Evolutionary conservation across 108 stramenopile species (phyloP), one percentile per base, ranked within the genome.

Genomic region (Cyclotella choctawhatcheeana): DNA sequence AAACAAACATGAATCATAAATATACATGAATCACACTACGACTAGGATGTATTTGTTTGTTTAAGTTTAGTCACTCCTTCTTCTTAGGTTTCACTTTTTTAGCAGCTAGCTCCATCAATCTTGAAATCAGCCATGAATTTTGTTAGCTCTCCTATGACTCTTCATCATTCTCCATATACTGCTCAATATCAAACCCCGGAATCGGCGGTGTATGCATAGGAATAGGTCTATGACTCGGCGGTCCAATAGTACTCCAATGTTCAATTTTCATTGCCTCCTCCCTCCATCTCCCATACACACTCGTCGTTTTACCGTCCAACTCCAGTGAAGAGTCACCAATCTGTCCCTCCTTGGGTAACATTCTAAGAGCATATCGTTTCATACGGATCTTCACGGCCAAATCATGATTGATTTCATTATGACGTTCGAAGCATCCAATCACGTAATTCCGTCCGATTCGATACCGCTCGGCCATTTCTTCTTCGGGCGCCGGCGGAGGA

Each of bases 331-430:
- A 34, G 47, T 76, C 74, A 32, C 74, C 74, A 14, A 76, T 26
- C 24, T 76, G 43, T 0, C 68, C 75, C 58, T 76, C 52, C 62
- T 62, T 69, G 16, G 94, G 94, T 43, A 95, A 55, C 90, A 95
- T 91, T 30, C 76, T 61, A 22, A 92, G 64, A 33, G 94, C 91
- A 62, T 90, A 83, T 18, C 61, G 50, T 72, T 95, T 95, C 84
- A 95, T 72, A 14, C 74, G 76, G 35, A 95, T 58, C 58, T 91
- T 93, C 58, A 89, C 89, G 10, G 87, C 74, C 53, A 95, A 55
- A 78, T 93, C 91, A 58, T 95, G 94, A 55, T 93, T 63, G 17
- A 70, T 45, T 44, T 81, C 83, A 67, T 95, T 95, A 69, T 95
- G 91, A 58, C 80, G 73, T 37, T 84, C 45, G 48, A 88, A 91